These are phyloP conservation scores for Chaetomium sp. DNA, from an alignment of 2,329 filamentous ascomycete genomes.

Conservation along the genomic window DNA sequence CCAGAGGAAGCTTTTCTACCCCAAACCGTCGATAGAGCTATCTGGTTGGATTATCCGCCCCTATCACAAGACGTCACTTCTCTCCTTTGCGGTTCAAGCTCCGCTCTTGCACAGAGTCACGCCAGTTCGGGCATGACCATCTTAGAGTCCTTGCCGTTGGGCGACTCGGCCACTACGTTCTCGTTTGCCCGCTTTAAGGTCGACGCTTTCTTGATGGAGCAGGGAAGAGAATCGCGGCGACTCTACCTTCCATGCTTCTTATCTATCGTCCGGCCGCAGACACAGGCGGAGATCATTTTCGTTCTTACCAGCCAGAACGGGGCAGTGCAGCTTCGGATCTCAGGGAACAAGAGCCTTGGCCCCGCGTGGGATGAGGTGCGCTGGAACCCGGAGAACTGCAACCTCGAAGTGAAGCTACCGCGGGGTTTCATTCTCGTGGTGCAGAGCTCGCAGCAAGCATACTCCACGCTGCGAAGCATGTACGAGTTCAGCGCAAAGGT, in stretches of 20 bases:
- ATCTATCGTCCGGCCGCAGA: slow-evolving; percentile 64
- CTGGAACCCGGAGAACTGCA: slow-evolving; percentile 64
- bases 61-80: slow-evolving; percentile 66
- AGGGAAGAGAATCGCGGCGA: slow-evolving; percentile 60
- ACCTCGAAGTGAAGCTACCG: slow-evolving; percentile 63
- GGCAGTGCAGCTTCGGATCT: slow-evolving; percentile 67
- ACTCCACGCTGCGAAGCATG: slow-evolving; percentile 71
- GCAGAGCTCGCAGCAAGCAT: slow-evolving; percentile 69
- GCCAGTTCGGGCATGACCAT: slow-evolving; percentile 46
- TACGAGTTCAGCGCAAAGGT: slow-evolving; percentile 78
- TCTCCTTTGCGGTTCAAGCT: slow-evolving; percentile 58
- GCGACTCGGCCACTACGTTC: slow-evolving; percentile 68
- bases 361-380: slow-evolving; percentile 75
- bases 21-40: slow-evolving; percentile 69
- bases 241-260: slow-evolving; percentile 68
- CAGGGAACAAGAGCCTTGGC: slow-evolving; percentile 59
- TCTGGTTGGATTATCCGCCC: slow-evolving; percentile 74
- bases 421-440: slow-evolving; percentile 69
- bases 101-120: slow-evolving; percentile 42
- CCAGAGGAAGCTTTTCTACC: slow-evolving; percentile 63
- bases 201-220: slow-evolving; percentile 67
- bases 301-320: slow-evolving; percentile 75
- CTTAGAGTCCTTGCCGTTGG: slow-evolving; percentile 65
- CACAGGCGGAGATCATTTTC: slow-evolving; percentile 63
- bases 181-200: slow-evolving; percentile 74